Percentiles rank a stretch among this genome's conserved stretches.
These are phyloP conservation scores for Tephrocybe sp. DNA, from an alignment of 768 basidiomycete genomes.

Conservation along the genomic window DNA sequence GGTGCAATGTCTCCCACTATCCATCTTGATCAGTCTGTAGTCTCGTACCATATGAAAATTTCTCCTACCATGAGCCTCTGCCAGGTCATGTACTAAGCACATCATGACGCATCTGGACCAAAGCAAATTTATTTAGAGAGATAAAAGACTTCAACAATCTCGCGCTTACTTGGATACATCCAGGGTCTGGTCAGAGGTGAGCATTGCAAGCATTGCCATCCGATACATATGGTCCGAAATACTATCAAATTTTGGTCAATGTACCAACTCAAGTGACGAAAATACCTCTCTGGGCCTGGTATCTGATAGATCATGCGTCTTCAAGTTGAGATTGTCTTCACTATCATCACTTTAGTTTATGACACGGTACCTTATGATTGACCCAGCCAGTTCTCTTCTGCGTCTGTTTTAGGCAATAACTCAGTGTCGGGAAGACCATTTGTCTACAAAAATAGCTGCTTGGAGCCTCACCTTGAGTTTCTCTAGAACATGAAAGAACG, in stretches of 20 bases:
- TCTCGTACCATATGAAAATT: not conserved
- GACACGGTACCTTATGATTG: conserved; percentile 59
- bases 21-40: not conserved
- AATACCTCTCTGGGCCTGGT: conserved; percentile 79
- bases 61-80: conserved; percentile 89
- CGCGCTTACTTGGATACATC: conserved; percentile 68
- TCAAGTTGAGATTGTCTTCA: not conserved
- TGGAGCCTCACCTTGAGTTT: conserved; percentile 67
- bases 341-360: not conserved
- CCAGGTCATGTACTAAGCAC: conserved; percentile 91
- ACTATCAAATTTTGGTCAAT: conserved; percentile 44
- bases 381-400: conserved; percentile 98
- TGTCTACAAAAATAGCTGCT: too few species aligned
- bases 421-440: not conserved
- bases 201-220: conserved; percentile 94
- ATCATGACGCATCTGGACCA: conserved; percentile 93
- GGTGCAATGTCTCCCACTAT: conserved; percentile 94
- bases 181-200: conserved; percentile 69
- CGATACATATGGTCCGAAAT: conserved; percentile 98
- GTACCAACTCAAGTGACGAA: not conserved
- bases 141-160: not conserved
- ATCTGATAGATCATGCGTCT: conserved; percentile 50
- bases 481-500: conserved; percentile 89
- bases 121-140: too few species aligned
- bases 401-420: conserved; percentile 48